These are phyloP conservation scores for Ophiostoma himal-ulmi DNA, from an alignment of 2,329 filamentous ascomycete genomes.

Conservation along the genomic window DNA sequence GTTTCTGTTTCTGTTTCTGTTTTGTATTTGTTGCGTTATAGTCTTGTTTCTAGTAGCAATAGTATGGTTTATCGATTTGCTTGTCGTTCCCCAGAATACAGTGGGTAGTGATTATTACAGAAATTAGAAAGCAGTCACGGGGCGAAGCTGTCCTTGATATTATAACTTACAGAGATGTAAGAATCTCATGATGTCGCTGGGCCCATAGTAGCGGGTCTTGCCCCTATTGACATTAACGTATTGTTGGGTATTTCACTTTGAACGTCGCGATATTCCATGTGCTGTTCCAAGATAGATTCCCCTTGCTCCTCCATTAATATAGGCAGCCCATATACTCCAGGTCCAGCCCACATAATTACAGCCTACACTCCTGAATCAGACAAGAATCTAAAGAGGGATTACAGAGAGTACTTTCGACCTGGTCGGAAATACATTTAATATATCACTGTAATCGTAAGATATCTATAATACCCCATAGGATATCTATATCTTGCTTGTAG, in stretches of 20 bases:
- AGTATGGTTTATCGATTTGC: not conserved
- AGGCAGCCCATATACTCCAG: too few relatives aligned
- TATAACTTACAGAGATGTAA: not conserved
- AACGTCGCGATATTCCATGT: not conserved
- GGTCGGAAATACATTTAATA: too few relatives aligned
- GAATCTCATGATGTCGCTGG: not conserved
- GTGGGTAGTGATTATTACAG: not conserved
- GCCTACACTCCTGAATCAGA: too few relatives aligned
- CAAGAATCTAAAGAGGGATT: too few relatives aligned
- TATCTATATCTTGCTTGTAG: not conserved
- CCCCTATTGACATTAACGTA: not conserved
- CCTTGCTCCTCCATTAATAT: not conserved
- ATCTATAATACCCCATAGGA: too few relatives aligned
- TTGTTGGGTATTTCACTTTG: not conserved
- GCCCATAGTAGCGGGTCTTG: constrained; percentile 2
- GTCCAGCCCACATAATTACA: too few relatives aligned
- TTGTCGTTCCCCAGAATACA: not conserved
- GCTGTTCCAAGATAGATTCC: not conserved
- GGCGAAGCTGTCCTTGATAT: not conserved
- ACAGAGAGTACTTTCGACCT: too few relatives aligned
- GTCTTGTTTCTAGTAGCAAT: not conserved
- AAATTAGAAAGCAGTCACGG: not conserved
- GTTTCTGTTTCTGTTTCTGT: not conserved
- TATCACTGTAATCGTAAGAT: not conserved
- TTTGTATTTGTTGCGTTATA: not conserved